A percentile compares a stretch with the other conserved stretches of the same genome.
Conservation (phyloP, 768 basidiomycete genomes). For the Baorangia bicolor region DNA sequence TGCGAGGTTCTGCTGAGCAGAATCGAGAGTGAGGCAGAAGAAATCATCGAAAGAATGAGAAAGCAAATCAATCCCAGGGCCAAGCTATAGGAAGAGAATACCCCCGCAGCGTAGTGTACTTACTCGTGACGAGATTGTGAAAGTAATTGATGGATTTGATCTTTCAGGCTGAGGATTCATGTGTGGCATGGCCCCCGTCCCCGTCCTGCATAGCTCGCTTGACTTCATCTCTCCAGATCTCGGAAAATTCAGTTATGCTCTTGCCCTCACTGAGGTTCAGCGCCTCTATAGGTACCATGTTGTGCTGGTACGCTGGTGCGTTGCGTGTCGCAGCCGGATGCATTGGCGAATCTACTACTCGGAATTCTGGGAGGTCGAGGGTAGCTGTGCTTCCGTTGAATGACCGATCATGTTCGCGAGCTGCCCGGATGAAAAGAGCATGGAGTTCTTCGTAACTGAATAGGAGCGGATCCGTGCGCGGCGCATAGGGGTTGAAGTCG, state of each 20-base stretch:
- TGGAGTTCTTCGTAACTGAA: constrained; percentile 81
- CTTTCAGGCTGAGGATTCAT: not conserved
- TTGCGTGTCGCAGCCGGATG: constrained; percentile 70
- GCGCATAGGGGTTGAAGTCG: constrained; percentile 89
- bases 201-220: constrained; percentile 30
- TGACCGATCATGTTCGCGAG: not conserved
- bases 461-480: constrained; percentile 82
- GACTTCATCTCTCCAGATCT: constrained; percentile 59
- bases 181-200: not conserved
- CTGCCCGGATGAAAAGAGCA: constrained; percentile 30
- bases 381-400: not conserved
- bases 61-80: constrained; percentile 19
- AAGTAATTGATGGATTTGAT: not conserved
- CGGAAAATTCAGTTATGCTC: constrained; percentile 70
- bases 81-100: constrained; percentile 19
- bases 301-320: constrained; percentile 76
- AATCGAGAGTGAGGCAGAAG: constrained; percentile 76
- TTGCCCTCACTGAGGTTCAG: constrained; percentile 74
- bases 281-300: constrained; percentile 90
- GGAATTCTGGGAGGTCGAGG: constrained; percentile 42
- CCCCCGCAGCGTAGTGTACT: not conserved
- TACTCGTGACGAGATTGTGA: not conserved
- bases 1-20: constrained; percentile 67
- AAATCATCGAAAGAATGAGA: constrained; percentile 53
- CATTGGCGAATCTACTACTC: constrained; percentile 68